Evolutionary conservation across 2,329 filamentous ascomycete species (phyloP), one percentile per base, ranked within the genome.

Genomic region (Pestalotiopsis sp.): DNA sequence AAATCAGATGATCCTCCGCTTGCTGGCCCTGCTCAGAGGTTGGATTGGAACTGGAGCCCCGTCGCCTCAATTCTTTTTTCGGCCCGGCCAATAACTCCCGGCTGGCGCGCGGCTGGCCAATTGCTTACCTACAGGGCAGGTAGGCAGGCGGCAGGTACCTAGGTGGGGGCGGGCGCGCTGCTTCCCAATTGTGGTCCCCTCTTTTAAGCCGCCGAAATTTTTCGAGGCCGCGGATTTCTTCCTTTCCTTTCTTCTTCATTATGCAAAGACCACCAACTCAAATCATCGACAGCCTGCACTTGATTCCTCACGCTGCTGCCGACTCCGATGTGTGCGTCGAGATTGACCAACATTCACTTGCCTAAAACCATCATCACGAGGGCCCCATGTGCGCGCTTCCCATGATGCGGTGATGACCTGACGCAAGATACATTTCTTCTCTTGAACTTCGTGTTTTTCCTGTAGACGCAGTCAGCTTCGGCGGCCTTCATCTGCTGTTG

Each of bases 361-460:
- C 83, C 83, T 85, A 90, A 90, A 90, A 90, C 88, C 88, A 89
- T 90, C 81, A 84, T 89, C 87, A 89, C 86, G 88, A 90, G 88
- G 86, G 87, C 87, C 87, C 86, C 86, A 85, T 80, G 76, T 68
- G 69, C 59, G 81, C 27, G 87, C 87, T 86, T 84, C 77, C 87
- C 88, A 90, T 89, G 88, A 90, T 87, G 84, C 86, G 88, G 75
- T 88, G 88, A 90, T 90, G 87, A 90, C 88, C 88, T 89, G 85
- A 89, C 84, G 84, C 86, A 89, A 88, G 84, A 83, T 71, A 89
- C 87, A 89, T 84, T 75, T 45, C 52, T n/a, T 45, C 17, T 17
- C n/a, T 14, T 52, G 9, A 39, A 49, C 25, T 2, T 41, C 31
- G 14, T 41, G 9, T 57, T 59, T 59, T 39, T 23, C 49, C n/a